phyloP scores from a whole-genome alignment of 2,329 filamentous ascomycete genomes.

The Xylariales sp. region DNA sequence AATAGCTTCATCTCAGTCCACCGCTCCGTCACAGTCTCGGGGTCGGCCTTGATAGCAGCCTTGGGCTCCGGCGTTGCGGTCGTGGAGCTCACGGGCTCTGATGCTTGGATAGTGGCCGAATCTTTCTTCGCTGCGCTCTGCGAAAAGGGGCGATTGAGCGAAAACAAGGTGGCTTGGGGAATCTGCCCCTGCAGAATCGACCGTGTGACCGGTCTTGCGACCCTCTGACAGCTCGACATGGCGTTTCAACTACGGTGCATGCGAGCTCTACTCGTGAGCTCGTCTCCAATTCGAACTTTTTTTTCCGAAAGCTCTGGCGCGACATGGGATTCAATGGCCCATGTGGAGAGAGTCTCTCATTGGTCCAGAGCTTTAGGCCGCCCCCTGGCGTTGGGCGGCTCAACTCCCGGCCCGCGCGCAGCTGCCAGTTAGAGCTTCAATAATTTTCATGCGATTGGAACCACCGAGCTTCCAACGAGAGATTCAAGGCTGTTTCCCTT shows the following conservation, averaged over 20 bases:
- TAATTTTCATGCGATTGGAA: slow-evolving; percentile 21
- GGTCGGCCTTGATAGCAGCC: slow-evolving; percentile 49
- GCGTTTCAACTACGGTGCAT: slow-evolving; percentile 10
- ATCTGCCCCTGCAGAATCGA: slow-evolving; percentile 40
- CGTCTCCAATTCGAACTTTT: slow-evolving; percentile 7
- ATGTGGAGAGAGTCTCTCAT: neutral
- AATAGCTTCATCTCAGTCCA: slow-evolving; percentile 65
- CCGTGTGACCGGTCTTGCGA: slow-evolving; percentile 51
- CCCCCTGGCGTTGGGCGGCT: neutral
- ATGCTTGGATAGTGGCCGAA: slow-evolving; percentile 25
- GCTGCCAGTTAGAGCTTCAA: slow-evolving; percentile 9
- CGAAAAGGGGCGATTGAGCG: slow-evolving; percentile 28
- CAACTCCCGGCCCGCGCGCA: neutral
- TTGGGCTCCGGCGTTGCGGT: slow-evolving; percentile 12
- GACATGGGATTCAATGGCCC: slow-evolving; percentile 2
- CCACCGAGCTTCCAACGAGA: neutral
- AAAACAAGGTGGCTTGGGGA: slow-evolving; percentile 22
- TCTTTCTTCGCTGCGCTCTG: slow-evolving; percentile 30
- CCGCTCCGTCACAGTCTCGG: slow-evolving; percentile 61
- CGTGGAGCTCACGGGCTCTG: slow-evolving; percentile 12
- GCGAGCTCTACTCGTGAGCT: slow-evolving; percentile 2
- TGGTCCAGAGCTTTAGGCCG: too few species aligned
- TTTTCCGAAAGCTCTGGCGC: slow-evolving; percentile 5
- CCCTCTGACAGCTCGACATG: slow-evolving; percentile 60
- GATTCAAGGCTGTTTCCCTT: too few species aligned